Evolutionary conservation across 495 filamentous ascomycete species (phyloP), one percentile per base, ranked within the genome.

Genomic region (Neurospora tetraspora): DNA sequence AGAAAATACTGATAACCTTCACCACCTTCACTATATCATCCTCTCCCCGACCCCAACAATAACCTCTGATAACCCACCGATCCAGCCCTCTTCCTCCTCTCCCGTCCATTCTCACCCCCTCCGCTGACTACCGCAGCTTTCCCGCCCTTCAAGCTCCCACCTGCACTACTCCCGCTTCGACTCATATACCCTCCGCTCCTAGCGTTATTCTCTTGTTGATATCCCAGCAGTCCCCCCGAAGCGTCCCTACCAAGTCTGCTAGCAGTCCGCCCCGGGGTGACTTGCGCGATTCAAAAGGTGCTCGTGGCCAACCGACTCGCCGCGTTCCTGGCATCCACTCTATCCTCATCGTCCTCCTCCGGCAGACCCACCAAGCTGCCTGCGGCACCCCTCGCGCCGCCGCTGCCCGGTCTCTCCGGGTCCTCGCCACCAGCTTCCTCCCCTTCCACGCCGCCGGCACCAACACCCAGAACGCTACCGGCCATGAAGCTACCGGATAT

Each of bases 311-410:
- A 85, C 77, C 96, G 89, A 81, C 92, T 96, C 34, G 96, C 96
- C 39, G 96, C 96, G 83, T 98, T 98, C 80, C 91, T 89, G 23
- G 96, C 96, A 85, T 99, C 96, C 70, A 98, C 89, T 72, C 94
- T 87, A 80, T 98, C 96, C 74, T 95, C 93, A 79, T 99, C 96
- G 72, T 94, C 93, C 76, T 97, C 95, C 80, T 95, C 94, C 59
- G 89, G 85, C 40, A 92, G 83, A 14, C 89, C 88, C 69, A 85
- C 83, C 73, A 90, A 73, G 31, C 84, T 83, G 12, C 73, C 73
- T 18, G 69, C 43, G 14, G 38, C 37, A 40, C 81, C 79, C 34
- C 89, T 86, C 76, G 88, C 91, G 34, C 79, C 77, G 36, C 85
- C 81, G 43, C 90, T 91, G 76, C 86, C 85, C 72, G 91, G 84